Evolutionary conservation across 257 asterid genomes (phyloP).

Genomic region (Forsythia viridissima): DNA sequence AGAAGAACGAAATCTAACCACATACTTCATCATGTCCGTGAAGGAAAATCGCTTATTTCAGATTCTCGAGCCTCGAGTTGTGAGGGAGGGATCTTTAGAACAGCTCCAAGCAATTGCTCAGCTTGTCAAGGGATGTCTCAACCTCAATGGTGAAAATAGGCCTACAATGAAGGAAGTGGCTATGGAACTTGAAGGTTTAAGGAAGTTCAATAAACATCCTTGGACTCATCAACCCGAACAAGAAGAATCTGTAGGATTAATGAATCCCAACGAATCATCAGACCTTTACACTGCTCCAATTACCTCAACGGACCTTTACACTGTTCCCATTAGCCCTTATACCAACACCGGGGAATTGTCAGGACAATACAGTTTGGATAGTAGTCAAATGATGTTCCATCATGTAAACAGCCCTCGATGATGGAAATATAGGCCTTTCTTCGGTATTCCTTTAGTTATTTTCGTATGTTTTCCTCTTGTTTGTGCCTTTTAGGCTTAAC

Average conservation of each 20-base stretch:
- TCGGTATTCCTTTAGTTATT: neutral
- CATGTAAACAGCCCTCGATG: conserved; percentile 42
- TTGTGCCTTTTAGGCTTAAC: neutral
- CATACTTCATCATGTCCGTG: conserved; percentile 40
- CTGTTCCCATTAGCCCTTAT: conserved; percentile 33
- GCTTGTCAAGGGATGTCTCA: conserved; percentile 53
- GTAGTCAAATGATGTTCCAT: conserved; percentile 31
- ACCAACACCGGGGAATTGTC: conserved; percentile 28
- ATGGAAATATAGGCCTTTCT: neutral
- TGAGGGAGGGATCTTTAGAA: conserved; percentile 63
- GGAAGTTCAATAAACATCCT: conserved; percentile 51
- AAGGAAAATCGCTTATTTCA: conserved; percentile 52
- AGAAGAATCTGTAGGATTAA: conserved; percentile 35
- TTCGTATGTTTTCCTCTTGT: neutral
- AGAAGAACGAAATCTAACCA: conserved; percentile 51
- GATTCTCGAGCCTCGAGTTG: conserved; percentile 53
- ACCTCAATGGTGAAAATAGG: conserved; percentile 52
- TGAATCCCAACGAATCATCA: conserved; percentile 15
- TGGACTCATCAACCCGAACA: conserved; percentile 37
- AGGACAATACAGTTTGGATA: conserved; percentile 41
- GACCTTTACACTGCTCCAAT: conserved; percentile 44
- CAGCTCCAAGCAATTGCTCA: conserved; percentile 53
- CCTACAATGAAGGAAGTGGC: conserved; percentile 84
- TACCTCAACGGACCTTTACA: conserved; percentile 40
- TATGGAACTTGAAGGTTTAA: conserved; percentile 64